Conservation (phyloP, 805 yeast species). For the Saccharomycopsis fermentans region DNA sequence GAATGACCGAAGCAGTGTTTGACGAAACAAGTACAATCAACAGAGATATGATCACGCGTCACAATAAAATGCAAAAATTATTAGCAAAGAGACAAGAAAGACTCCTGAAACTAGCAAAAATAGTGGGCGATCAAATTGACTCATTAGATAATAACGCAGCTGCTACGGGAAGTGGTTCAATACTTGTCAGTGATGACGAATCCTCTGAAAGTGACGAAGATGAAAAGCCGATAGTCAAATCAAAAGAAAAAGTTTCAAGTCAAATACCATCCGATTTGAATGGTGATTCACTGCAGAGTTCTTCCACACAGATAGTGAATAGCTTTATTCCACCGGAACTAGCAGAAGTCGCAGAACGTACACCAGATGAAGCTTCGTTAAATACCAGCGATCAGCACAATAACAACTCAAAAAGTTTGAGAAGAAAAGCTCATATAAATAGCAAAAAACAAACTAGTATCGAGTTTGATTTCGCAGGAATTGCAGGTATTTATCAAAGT, state of each 20-base stretch:
- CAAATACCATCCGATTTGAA: no score
- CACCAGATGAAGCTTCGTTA: not conserved
- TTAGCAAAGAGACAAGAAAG: slow-evolving; percentile 13
- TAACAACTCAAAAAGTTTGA: no score
- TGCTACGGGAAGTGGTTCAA: not conserved
- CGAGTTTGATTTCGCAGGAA: no score
- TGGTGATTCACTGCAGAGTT: no score
- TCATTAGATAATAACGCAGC: slow-evolving; percentile 1
- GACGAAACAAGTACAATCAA: slow-evolving; percentile 7
- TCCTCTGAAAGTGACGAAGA: not conserved
- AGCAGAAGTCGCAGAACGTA: not conserved
- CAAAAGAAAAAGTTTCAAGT: not conserved
- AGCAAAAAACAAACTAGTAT: no score
- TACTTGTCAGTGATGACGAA: not conserved
- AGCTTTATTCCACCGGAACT: not conserved
- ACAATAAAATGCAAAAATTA: slow-evolving; percentile 15
- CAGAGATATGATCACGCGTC: slow-evolving; percentile 15
- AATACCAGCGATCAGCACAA: no score
- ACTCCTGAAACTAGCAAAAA: slow-evolving; percentile 7
- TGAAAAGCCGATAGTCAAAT: not conserved
- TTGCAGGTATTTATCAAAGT: no score
- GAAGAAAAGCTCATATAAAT: no score
- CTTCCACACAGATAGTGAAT: no score
- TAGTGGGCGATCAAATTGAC: slow-evolving; percentile 9
- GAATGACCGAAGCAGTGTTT: slow-evolving; percentile 1